Evolutionary conservation across 768 basidiomycete genomes (phyloP).

Genomic region (Suillus occidentalis): DNA sequence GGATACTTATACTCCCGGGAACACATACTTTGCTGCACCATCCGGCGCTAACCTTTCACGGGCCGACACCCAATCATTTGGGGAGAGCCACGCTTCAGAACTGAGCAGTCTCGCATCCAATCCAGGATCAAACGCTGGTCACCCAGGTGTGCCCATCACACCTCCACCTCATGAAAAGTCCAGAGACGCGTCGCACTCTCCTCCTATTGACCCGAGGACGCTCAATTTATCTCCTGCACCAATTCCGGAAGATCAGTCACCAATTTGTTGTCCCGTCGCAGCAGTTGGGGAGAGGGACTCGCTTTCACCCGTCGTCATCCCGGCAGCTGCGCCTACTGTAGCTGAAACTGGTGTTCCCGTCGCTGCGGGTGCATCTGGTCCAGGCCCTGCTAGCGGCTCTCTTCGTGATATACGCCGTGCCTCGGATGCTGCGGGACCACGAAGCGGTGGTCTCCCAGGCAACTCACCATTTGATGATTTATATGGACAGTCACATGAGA

Average conservation of each 20-base stretch:
- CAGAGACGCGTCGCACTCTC: constrained; percentile 10
- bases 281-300: constrained; percentile 21
- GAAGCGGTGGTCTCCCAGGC: constrained; percentile 30
- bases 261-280: constrained; percentile 21
- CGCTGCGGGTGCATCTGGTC: constrained; percentile 53
- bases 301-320: constrained; percentile 20
- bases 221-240: constrained; percentile 27
- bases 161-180: constrained; percentile 36
- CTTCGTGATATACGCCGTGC: constrained; percentile 50
- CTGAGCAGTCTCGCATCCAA: constrained; percentile 53
- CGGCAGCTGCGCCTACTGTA: constrained; percentile 55
- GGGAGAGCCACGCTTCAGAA: constrained; percentile 79
- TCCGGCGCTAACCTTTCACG: constrained; percentile 54
- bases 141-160: constrained; percentile 41
- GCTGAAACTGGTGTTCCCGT: constrained; percentile 78
- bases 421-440: constrained; percentile 36
- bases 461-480: constrained; percentile 31
- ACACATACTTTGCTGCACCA: constrained; percentile 51
- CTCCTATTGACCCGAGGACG: constrained; percentile 23
- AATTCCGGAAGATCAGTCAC: constrained; percentile 28
- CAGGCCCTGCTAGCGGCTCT: constrained; percentile 67
- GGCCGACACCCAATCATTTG: constrained; percentile 80
- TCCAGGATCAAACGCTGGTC: constrained; percentile 21
- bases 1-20: constrained; percentile 75
- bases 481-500: constrained; percentile 37